Evolutionary conservation across 2,329 filamentous ascomycete species (phyloP).

Genomic region (Rutstroemia sp.): DNA sequence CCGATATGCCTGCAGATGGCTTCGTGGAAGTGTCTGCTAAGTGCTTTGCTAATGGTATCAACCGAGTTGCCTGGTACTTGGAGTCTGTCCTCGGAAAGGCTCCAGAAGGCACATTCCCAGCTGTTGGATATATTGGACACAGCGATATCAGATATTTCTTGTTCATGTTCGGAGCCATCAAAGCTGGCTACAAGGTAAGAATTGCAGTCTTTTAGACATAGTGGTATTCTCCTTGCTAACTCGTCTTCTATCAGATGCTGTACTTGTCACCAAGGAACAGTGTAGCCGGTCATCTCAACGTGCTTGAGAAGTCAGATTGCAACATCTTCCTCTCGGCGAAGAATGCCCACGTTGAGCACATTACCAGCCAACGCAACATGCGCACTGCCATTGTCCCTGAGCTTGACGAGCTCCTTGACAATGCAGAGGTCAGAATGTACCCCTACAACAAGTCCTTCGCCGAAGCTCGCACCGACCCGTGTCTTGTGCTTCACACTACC

Average conservation of each 20-base stretch:
- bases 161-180: slow-evolving; percentile 26
- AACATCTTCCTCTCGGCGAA: slow-evolving; percentile 12
- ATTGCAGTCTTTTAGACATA: background rate
- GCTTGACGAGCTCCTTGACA: slow-evolving; percentile 27
- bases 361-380: slow-evolving; percentile 11
- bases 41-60: slow-evolving; percentile 18
- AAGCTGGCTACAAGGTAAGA: slow-evolving; percentile 30
- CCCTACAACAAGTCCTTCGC: slow-evolving; percentile 30
- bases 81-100: slow-evolving; percentile 11
- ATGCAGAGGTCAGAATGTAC: slow-evolving; percentile 14
- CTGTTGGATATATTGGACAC: slow-evolving; percentile 10
- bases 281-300: slow-evolving; percentile 28
- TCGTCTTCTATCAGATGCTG: slow-evolving; percentile 23
- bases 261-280: slow-evolving; percentile 33
- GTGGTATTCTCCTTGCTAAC: background rate
- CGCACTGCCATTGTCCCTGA: slow-evolving; percentile 19
- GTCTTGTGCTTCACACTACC: slow-evolving; percentile 36
- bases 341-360: slow-evolving; percentile 13
- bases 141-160: slow-evolving; percentile 16
- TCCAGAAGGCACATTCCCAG: slow-evolving; percentile 5
- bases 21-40: slow-evolving; percentile 18
- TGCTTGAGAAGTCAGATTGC: slow-evolving; percentile 30
- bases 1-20: slow-evolving; percentile 15
- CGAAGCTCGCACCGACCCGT: slow-evolving; percentile 31
- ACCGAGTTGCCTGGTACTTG: slow-evolving; percentile 18